Evolutionary conservation across 2,329 filamentous ascomycete species (phyloP).

Genomic region (Gliomastix tumulicola): DNA sequence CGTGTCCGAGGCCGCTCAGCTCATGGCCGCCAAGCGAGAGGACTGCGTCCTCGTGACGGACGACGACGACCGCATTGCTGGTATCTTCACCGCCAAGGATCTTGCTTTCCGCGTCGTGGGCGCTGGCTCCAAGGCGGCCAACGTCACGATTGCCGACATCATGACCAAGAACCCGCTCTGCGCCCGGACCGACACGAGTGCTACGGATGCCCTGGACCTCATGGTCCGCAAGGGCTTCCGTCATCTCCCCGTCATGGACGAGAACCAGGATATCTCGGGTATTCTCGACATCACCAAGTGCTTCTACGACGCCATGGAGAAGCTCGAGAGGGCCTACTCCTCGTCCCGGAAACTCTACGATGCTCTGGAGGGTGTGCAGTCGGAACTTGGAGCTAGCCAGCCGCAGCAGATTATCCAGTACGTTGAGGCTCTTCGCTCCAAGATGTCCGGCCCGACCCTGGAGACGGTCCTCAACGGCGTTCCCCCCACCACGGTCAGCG

Average conservation of each 20-base stretch:
- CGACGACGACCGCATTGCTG: slow-evolving; percentile 94
- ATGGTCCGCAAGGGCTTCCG: slow-evolving; percentile 99
- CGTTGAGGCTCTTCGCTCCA: slow-evolving; percentile 86
- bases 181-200: slow-evolving; percentile 94
- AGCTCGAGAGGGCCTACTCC: slow-evolving; percentile 93
- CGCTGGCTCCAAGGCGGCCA: slow-evolving; percentile 78
- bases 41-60: slow-evolving; percentile 97
- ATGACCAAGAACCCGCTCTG: slow-evolving; percentile 99
- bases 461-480: slow-evolving; percentile 90
- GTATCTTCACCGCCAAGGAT: slow-evolving; percentile 99
- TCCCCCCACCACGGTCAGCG: slow-evolving; percentile 89
- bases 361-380: slow-evolving; percentile 94
- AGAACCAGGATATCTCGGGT: slow-evolving; percentile 98
- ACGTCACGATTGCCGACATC: slow-evolving; percentile 92
- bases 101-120: slow-evolving; percentile 95
- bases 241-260: slow-evolving; percentile 97
- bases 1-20: slow-evolving; percentile 90
- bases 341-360: slow-evolving; percentile 98
- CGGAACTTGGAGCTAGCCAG: slow-evolving; percentile 89
- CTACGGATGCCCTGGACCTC: slow-evolving; percentile 91
- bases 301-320: slow-evolving; percentile 99
- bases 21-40: slow-evolving; percentile 98
- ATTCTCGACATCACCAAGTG: slow-evolving; percentile 98
- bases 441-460: slow-evolving; percentile 96
- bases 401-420: slow-evolving; percentile 99